Base-by-base conservation (phyloP, 805 yeast genomes). In the Wickerhamomyces strasburgensis region DNA sequence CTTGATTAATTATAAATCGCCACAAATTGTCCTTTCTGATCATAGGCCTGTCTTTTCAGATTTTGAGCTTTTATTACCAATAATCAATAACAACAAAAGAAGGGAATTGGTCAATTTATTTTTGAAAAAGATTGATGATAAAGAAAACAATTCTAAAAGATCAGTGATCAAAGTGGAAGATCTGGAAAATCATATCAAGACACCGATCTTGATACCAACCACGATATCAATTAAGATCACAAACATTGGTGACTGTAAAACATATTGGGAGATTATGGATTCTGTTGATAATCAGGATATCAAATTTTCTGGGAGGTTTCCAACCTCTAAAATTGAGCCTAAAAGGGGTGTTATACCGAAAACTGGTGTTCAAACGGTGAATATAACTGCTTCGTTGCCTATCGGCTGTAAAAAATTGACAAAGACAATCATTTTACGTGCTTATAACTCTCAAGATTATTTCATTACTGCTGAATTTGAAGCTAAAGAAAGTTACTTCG, bases 31-130 rank as follows among this genome's bases (percentile, higher is more conserved):
- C 6, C 51, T 64, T 0, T 74, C 80, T 0, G 84, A 78, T 46
- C 84, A 78, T 50, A 62, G 67, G 35, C 83, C 84, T 0, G 81
- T 78, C 3, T 51, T 54, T 11, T 56, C 70, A 3, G 65, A 60
- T 14, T 67, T 58, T 31, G 45, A 44, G 6, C 29, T 68, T 3
- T 44, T 52, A 0, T 47, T 62, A 1, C 55, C 59, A 10, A 38
- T 68, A 3, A 56, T 72, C 8, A 65, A 77, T 49, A 51, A 51
- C 13, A 58, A 47, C 5, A 54, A 51, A 31, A 57, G 74, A 11
- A 56, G 58, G 8, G 43, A 42, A 8, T 46, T 69, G 9, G 63
- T 66, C 21, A 56, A 60, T 10, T 45, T 57, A 4, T 64, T 72
- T 33, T 54, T 68, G 26, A 61, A 61, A 43, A 57, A 59, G 25